Evolutionary conservation across 805 yeast genomes (phyloP).

Genomic region (Candida awuae): DNA sequence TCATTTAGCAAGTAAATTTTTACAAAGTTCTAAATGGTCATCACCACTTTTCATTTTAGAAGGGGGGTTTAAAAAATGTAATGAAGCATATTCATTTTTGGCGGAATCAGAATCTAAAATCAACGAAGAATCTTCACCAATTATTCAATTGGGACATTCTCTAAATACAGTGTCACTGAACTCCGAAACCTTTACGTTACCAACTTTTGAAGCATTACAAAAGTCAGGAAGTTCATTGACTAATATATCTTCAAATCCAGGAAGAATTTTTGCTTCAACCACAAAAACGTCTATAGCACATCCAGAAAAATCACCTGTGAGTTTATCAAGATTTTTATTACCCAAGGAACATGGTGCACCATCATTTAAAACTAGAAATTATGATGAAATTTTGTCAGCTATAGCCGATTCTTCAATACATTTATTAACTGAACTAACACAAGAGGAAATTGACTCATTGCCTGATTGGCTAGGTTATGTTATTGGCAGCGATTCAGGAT

Average conservation of each 20-base stretch:
- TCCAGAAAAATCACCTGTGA: constrained; percentile 17
- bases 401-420: constrained; percentile 23
- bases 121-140: too few species aligned
- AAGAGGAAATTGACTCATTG: constrained; percentile 23
- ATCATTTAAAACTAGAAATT: constrained; percentile 41
- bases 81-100: constrained; percentile 4
- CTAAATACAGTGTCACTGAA: too few species aligned
- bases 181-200: too few species aligned
- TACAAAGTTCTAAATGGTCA: constrained; percentile 31
- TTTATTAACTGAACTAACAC: constrained; percentile 18
- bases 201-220: too few species aligned
- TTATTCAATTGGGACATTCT: too few species aligned
- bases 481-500: constrained; percentile 30
- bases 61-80: constrained; percentile 35
- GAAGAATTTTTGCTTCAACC: constrained; percentile 1
- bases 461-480: constrained; percentile 49
- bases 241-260: not conserved
- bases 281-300: constrained; percentile 7
- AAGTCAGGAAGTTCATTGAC: too few species aligned
- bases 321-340: constrained; percentile 43
- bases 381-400: constrained; percentile 39
- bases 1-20: constrained; percentile 43
- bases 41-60: constrained; percentile 37
- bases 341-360: constrained; percentile 38
- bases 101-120: too few species aligned